phyloP scores from a whole-genome alignment of 768 basidiomycete species.

The Rhizopogon rudus region DNA sequence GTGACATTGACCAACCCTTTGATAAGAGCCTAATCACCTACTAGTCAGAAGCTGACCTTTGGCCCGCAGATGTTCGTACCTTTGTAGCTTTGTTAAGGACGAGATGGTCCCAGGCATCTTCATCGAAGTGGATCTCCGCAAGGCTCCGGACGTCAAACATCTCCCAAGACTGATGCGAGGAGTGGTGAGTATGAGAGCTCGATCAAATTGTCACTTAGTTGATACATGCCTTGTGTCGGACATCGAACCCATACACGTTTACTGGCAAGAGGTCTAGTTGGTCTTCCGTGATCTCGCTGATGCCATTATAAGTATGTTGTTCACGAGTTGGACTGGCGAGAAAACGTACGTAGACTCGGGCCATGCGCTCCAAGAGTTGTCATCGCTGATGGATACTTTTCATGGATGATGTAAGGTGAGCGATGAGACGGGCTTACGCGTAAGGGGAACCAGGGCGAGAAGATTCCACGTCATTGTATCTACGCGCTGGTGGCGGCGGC shows the following conservation, averaged over 20 bases:
- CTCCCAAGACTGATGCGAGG: slow-evolving; percentile 34
- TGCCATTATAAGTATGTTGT: slow-evolving; percentile 2
- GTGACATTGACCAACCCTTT: slow-evolving; percentile 23
- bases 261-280: slow-evolving; percentile 53
- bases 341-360: neutral
- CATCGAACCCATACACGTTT: slow-evolving; percentile 58
- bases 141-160: slow-evolving; percentile 55
- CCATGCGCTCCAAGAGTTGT: neutral
- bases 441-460: neutral
- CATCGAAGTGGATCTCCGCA: slow-evolving; percentile 48
- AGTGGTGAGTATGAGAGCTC: neutral
- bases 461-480: accelerated
- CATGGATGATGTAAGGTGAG: neutral
- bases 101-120: slow-evolving; percentile 53
- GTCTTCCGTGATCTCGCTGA: slow-evolving; percentile 41
- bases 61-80: slow-evolving; percentile 10
- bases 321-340: neutral
- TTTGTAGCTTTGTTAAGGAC: slow-evolving; percentile 53
- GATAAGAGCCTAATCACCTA: slow-evolving; percentile 33
- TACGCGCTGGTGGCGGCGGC: neutral
- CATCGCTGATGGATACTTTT: neutral
- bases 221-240: slow-evolving; percentile 40
- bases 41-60: neutral
- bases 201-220: neutral
- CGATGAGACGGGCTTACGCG: neutral